A percentile compares a stretch with the other conserved stretches of the same genome.
Conservation (phyloP, 2,329 filamentous ascomycete genomes). For the Beauveria sp. region DNA sequence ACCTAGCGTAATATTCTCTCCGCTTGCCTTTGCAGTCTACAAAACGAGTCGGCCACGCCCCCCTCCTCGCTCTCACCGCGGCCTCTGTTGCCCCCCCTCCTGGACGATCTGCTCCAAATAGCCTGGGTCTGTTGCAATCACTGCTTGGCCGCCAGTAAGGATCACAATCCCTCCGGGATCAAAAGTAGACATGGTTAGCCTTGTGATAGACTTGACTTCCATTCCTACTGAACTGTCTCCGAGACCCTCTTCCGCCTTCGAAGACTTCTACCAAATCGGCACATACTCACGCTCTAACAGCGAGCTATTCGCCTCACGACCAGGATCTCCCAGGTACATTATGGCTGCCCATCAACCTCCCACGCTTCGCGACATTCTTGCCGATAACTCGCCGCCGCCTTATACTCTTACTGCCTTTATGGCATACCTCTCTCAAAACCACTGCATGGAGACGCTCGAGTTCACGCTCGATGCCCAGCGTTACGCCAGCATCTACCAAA, state of each 20-base stretch:
- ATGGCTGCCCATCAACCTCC: slow-evolving; percentile 41
- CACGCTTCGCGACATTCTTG: slow-evolving; percentile 77
- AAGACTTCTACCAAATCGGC: slow-evolving; percentile 32
- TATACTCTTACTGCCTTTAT: slow-evolving; percentile 92
- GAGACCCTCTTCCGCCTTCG: slow-evolving; percentile 36
- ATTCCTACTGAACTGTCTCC: slow-evolving; percentile 36
- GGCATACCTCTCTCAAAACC: slow-evolving; percentile 93
- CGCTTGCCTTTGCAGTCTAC: neutral
- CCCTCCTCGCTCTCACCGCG: neutral
- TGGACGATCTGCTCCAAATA: neutral
- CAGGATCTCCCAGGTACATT: slow-evolving; percentile 25
- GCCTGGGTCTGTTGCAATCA: neutral
- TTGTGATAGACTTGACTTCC: slow-evolving; percentile 36
- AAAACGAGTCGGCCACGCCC: neutral
- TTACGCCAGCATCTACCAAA: slow-evolving; percentile 57
- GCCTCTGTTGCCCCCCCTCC: slow-evolving; percentile 5
- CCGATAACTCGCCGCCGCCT: slow-evolving; percentile 76
- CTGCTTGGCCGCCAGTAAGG: neutral
- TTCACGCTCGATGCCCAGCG: slow-evolving; percentile 92
- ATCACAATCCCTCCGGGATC: neutral
- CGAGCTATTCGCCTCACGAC: slow-evolving; percentile 37
- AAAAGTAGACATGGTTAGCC: slow-evolving; percentile 35
- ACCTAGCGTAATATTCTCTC: neutral
- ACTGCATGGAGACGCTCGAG: slow-evolving; percentile 92
- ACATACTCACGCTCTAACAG: slow-evolving; percentile 42